Evolutionary conservation across 495 filamentous ascomycete genomes (phyloP).

Genomic region (Hypoxylon rickii): DNA sequence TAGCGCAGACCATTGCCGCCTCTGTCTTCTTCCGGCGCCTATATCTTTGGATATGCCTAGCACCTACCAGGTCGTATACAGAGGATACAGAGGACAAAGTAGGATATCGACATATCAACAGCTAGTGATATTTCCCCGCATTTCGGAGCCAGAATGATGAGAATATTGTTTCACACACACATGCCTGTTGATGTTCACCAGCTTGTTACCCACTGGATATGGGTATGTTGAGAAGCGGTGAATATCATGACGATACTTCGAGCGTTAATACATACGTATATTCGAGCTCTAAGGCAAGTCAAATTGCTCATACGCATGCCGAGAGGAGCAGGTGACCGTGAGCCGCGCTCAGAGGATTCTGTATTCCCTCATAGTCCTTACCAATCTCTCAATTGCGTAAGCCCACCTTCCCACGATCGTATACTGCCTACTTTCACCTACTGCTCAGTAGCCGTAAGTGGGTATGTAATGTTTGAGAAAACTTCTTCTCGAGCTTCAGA

Average conservation of each 20-base stretch:
- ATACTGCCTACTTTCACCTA: too few relatives aligned
- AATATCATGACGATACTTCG: conserved; percentile 10
- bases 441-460: too few relatives aligned
- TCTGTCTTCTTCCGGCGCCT: conserved; percentile 29
- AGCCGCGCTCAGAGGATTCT: conserved; percentile 14
- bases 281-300: not conserved
- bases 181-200: too few relatives aligned
- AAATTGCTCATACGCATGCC: conserved; percentile 5
- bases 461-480: not conserved
- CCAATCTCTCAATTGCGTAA: conserved; percentile 17
- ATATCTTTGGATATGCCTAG: conserved; percentile 2
- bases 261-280: conserved; percentile 2
- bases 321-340: conserved; percentile 17
- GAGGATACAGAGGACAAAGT: too few relatives aligned
- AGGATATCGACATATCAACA: not conserved
- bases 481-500: too few relatives aligned
- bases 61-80: too few relatives aligned
- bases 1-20: conserved; percentile 31
- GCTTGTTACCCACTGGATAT: too few relatives aligned
- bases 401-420: conserved; percentile 23
- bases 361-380: not conserved
- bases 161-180: too few relatives aligned
- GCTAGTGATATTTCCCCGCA: conserved; percentile 25
- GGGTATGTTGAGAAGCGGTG: conserved; percentile 20
- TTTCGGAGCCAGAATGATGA: conserved; percentile 6